Evolutionary conservation across 2,329 filamentous ascomycete species (phyloP), one percentile per base, ranked within the genome.

Genomic region (Pseudogymnoascus sp.): DNA sequence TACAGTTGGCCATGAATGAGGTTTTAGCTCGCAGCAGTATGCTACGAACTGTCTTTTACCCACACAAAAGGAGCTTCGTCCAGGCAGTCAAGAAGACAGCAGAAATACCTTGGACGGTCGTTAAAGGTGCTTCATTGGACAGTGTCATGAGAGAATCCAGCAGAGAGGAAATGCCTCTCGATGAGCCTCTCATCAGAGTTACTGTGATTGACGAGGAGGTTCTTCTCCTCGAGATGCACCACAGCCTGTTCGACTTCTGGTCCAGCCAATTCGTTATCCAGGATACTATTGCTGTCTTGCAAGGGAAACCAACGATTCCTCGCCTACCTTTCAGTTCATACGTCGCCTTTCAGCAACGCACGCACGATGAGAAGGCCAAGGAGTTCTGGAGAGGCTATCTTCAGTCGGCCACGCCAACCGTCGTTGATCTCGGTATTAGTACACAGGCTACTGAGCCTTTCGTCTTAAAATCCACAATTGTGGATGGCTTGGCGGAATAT

Each of bases 361-460:
- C 49, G 16, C 49, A 55, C 8, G 28, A 55, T 33, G 49, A 33
- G n/a, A 55, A 55, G 28, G 49, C 49, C 2, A 55, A 55, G n/a
- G 49, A 55, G 3, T 55, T 55, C 28, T 55, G 49, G 49, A 55
- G 49, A 19, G 49, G 49, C 49, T 55, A 55, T 55, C 49, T 55
- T 33, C 49, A 55, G 28, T 55, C 49, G n/a, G 25, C 49, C n/a
- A 55, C 49, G 11, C 25, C 49, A 55, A 55, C 49, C 3, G 16
- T 55, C 9, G n/a, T 55, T 33, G 28, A 55, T 33, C 49, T 55
- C 4, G 49, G 49, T 5, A 33, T 33, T 8, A 33, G 49, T 55
- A 28, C 25, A 55, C 49, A 55, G 16, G 49, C 49, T 33, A 33
- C n/a, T 22, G 25, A 55, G 28, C 49, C 49, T 19, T 55, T 55